Evolutionary conservation across 805 yeast species (phyloP), one percentile per base, ranked within the genome.

Genomic region (Brettanomyces anomalus): DNA sequence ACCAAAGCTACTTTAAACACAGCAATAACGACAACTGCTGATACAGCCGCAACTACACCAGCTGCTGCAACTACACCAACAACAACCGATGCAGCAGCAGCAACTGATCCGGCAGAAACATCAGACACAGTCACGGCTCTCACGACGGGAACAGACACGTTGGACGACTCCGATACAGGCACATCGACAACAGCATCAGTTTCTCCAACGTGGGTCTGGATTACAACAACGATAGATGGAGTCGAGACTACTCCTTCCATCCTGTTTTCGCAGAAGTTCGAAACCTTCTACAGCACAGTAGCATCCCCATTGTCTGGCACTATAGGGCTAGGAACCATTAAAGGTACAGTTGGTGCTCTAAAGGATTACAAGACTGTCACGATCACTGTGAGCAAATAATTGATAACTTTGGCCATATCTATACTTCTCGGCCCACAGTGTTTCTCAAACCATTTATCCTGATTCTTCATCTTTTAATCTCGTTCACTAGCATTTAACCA

Each of bases 321-420:
- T 3, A 70, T 88, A 41, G 97, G 97, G 0, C 56, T 90, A 41
- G 97, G 96, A 1, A 64, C 83, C 3, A 55, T 79, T 15, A 52
- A 70, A 1, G 96, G 95, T 5, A 60, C 70, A 0, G 74, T 85
- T 11, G 97, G 97, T 3, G 62, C 65, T 0, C 54, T 74, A 2
- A 72, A 76, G 54, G 49, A 64, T 0, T 74, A 76, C 52, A 48
- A 62, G 34, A 54, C 52, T 31, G 49, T 62, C 8, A 78, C 38
- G 7, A 34, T 40, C 19, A 15, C 43, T 11, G 24, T 18, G n/a
- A n/a, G n/a, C n/a, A n/a, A n/a, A n/a, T n/a, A n/a, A n/a, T n/a
- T n/a, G n/a, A n/a, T n/a, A n/a, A n/a, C 28, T 24, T 24, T 24
- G 10, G 28, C 28, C 28, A 24, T 24, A 24, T 11, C 10, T 24